phyloP scores from a whole-genome alignment of 768 basidiomycete species.

The Lentinus brumalis region DNA sequence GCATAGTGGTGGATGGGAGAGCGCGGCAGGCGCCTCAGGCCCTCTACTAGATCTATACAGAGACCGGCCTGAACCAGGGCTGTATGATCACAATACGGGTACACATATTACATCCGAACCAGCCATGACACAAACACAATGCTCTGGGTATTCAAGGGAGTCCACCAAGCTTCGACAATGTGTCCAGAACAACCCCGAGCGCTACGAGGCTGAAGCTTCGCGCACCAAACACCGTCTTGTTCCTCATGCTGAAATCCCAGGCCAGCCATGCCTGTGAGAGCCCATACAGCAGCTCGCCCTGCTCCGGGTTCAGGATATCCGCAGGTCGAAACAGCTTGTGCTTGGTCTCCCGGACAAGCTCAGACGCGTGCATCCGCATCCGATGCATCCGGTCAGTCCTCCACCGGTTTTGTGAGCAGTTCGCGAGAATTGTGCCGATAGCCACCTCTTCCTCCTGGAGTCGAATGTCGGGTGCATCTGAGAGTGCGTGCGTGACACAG shows the following conservation, averaged over 20 bases:
- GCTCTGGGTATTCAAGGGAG: not conserved
- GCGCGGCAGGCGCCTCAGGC: not conserved
- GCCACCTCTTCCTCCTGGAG: slow-evolving; percentile 77
- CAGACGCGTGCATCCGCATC: slow-evolving; percentile 59
- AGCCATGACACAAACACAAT: not conserved
- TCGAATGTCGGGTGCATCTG: slow-evolving; percentile 52
- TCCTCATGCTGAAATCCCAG: slow-evolving; percentile 58
- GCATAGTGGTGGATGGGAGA: slow-evolving; percentile 9
- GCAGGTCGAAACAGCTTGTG: slow-evolving; percentile 31
- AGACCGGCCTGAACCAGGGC: not conserved
- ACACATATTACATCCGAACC: not conserved
- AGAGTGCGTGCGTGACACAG: slow-evolving; percentile 65
- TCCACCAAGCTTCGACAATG: slow-evolving; percentile 46
- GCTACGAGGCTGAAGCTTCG: slow-evolving; percentile 73
- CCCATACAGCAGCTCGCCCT: slow-evolving; percentile 26
- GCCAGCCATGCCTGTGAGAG: slow-evolving; percentile 63
- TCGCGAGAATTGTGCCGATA: slow-evolving; percentile 71
- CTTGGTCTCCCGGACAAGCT: slow-evolving; percentile 54
- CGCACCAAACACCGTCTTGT: slow-evolving; percentile 30
- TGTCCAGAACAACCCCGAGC: slow-evolving; percentile 59
- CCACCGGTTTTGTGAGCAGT: slow-evolving; percentile 63
- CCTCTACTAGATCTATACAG: slow-evolving; percentile 9
- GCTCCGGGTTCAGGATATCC: slow-evolving; percentile 14
- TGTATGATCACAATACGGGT: not conserved
- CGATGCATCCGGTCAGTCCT: slow-evolving; percentile 58